Base-by-base conservation (phyloP, 2,329 filamentous ascomycete species). In the Xylaria sp. region DNA sequence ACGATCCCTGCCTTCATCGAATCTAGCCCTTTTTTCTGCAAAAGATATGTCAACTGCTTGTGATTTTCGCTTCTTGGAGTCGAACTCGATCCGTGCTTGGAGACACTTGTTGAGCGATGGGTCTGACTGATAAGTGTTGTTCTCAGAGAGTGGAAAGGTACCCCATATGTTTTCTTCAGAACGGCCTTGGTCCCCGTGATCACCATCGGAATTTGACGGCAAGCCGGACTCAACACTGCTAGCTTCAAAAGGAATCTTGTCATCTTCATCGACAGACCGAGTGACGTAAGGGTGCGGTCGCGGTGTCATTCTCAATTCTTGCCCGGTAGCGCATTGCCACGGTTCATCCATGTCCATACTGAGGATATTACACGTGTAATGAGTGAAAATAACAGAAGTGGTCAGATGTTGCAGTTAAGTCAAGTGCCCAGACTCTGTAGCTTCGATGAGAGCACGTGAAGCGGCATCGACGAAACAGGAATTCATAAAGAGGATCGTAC, bases 1-100 rank as follows among this genome's bases (percentile, higher is more conserved):
- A 39, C 23, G 56, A 25, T n/a, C 33, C 49, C 25, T 39, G 41
- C 33, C 36, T 23, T 71, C 61, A 60, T 70, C 65, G 58, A 72
- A 20, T 62, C 71, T 77, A 41, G 68, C 65, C 68, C 73, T 78
- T 58, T 77, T 76, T 25, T 33, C n/a, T 23, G 49, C 33, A 6
- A 64, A 20, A 54, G 39, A 57, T n/a, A 31, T 51, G 56, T 25
- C 41, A 51, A 43, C n/a, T 58, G 62, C 49, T 31, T 36, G 56
- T 6, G 67, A 49, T 31, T 75, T 75, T 60, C 74, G 68, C 58
- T 75, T 76, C 48, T 62, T 74, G 43, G 28, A 46, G 43, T 64
- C 54, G 49, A 46, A 9, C 28, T 54, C 51, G 36, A 46, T 54
- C 51, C 43, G 43, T n/a, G 25, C 20, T 31, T 56, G 39, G 12